Conservation (phyloP, 768 basidiomycete genomes). For the Agaricus blazei region DNA sequence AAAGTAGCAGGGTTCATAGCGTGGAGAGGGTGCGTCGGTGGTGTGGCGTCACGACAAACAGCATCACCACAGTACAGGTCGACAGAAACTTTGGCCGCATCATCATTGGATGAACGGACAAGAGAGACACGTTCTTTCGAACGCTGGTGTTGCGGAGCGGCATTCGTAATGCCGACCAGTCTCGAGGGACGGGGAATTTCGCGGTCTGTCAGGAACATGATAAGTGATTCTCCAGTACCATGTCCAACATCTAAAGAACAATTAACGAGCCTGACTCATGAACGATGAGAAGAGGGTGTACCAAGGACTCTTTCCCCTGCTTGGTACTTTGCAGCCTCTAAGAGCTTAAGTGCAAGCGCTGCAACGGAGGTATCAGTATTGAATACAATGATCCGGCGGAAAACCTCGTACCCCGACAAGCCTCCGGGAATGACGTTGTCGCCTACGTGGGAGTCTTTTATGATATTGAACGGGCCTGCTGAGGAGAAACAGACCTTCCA, state of each 20-base stretch:
- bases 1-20: conserved; percentile 28
- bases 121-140: conserved; percentile 34
- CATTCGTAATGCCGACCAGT: conserved; percentile 55
- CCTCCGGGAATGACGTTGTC: conserved; percentile 46
- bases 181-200: conserved; percentile 39
- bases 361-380: not conserved
- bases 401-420: conserved; percentile 46
- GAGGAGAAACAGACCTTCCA: conserved; percentile 45
- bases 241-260: conserved; percentile 53
- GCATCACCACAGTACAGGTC: conserved; percentile 47
- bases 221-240: conserved; percentile 62
- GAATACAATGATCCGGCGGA: not conserved
- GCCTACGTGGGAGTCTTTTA: conserved; percentile 24
- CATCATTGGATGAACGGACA: conserved; percentile 16
- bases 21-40: conserved; percentile 39
- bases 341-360: conserved; percentile 48
- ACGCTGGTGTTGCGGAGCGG: conserved; percentile 42
- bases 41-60: conserved; percentile 25
- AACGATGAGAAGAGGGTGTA: conserved; percentile 18
- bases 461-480: not conserved
- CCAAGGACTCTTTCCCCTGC: conserved; percentile 48
- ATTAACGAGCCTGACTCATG: not conserved
- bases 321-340: conserved; percentile 35
- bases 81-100: conserved; percentile 24
- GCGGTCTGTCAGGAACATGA: conserved; percentile 45